Base-by-base conservation (phyloP, 1,284 basidiomycete species). In the Moniliophthora roreri region DNA sequence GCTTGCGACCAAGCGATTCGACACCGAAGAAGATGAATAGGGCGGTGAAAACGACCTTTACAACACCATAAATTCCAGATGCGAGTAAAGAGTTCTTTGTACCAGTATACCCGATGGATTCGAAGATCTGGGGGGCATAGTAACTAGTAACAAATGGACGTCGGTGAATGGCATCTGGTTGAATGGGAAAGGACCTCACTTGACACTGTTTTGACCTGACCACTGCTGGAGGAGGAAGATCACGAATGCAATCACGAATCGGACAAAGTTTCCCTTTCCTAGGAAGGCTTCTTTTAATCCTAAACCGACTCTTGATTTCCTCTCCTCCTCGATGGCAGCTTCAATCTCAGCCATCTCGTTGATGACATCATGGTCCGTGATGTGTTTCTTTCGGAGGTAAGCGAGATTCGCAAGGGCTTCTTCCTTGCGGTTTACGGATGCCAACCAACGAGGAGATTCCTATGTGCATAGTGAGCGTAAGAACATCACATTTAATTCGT, bases 11-110 rank as follows among this genome's bases (percentile, higher is more conserved):
- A 64, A 82, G 79, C n/a, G 82, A 85, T 67, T 87, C 85, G 3
- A 84, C 83, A 49, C 81, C 72, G 45, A 79, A 56, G 20, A 53
- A 53, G 16, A 58, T 44, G 50, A 50, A 54, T 41, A 66, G 48
- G 0, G 72, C 53, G 4, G 87, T 87, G 10, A 85, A 77, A 46
- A 85, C 70, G 52, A 86, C 41, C 26, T 48, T 62, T 49, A 86
- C 76, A 62, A 87, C 74, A 55, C 85, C 86, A 63, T 88, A 89
- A 48, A 89, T 78, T 23, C 88, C 87, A 0, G 85, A 85, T 9
- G 88, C 84, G 51, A 87, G 78, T 1, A 89, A 75, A 15, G 77
- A 77, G 49, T 78, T 74, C 21, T 73, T 75, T n/a, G 71, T 70
- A 24, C 78, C 80, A 3, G 70, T 75, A 65, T 81, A 84, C 11